Base-by-base conservation (phyloP, 768 basidiomycete genomes). In the Tremella fuciformis region DNA sequence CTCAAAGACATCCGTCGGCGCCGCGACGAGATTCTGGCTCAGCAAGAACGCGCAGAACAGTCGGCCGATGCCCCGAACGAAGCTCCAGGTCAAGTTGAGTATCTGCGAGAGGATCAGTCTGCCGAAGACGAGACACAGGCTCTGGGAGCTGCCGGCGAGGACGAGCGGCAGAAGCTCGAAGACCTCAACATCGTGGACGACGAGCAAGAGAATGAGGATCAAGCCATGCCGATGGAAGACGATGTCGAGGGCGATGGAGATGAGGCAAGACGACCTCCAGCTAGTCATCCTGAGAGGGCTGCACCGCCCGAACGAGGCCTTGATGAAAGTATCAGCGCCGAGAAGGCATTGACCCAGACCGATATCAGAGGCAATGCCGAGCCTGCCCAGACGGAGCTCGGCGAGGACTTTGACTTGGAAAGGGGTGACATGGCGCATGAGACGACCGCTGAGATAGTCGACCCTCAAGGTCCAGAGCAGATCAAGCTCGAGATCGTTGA, bases 131-230 rank as follows among this genome's bases (percentile, higher is more conserved):
- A 78, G 60, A 86, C 55, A 83, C 91, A 94, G 76, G 91, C 92
- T 0, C 82, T 98, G 19, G 94, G 91, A 6, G 85, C 90, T 0
- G 87, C 93, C 2, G 85, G 83, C 9, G 86, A 89, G 42, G 91
- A 94, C 65, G 85, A 92, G 72, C 83, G 84, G 11, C 86, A 88
- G 16, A 88, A 86, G 69, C 79, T 96, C 47, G 82, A 86, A 63
- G 86, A 94, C 51, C 84, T 97, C 37, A 87, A 84, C 46, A 80
- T 96, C 62, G 76, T 85, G 24, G 89, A 89, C 60, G 84, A 84
- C 2, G 81, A 83, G 15, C 80, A 83, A 16, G 74, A 64, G 38
- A 29, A 55, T 26, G 67, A 69, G 24, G 63, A 63, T 21, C 59
- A 69, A 2, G 61, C 59, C 8, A 55, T 50, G 7, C 60, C 64